A percentile compares a stretch with the other conserved stretches of the same genome.
phyloP scores from a whole-genome alignment of 1,139 yeast genomes.

The Yamadazyma conglobata region DNA sequence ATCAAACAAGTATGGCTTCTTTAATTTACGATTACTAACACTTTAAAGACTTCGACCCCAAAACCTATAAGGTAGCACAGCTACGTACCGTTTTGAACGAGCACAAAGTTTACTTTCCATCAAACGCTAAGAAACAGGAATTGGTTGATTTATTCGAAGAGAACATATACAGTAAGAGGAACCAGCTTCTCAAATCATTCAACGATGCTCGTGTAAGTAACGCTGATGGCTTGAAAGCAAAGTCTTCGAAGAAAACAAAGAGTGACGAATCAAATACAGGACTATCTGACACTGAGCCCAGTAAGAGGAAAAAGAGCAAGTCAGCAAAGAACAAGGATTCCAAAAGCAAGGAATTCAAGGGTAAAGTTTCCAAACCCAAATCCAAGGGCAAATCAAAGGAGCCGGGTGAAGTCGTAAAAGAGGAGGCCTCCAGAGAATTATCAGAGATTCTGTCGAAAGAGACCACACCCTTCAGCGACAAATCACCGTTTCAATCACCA shows the following conservation, averaged over 20 bases:
- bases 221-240: too few species aligned
- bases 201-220: too few species aligned
- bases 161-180: conserved; percentile 44
- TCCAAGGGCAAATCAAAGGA: conserved; percentile 2
- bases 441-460: conserved; percentile 1
- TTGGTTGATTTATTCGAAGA: conserved; percentile 51
- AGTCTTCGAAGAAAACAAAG: too few species aligned
- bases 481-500: conserved; percentile 42
- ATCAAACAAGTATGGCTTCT: too few species aligned
- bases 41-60: conserved; percentile 55
- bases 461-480: conserved; percentile 28
- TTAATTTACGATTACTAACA: too few species aligned
- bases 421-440: not conserved
- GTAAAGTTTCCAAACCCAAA: not conserved
- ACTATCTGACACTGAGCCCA: conserved; percentile 1
- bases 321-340: conserved; percentile 1
- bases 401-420: conserved; percentile 1
- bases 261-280: not conserved
- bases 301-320: conserved; percentile 5
- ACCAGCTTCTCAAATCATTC: too few species aligned
- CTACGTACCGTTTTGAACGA: conserved; percentile 59
- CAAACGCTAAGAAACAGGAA: conserved; percentile 61
- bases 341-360: conserved; percentile 2
- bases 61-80: conserved; percentile 56
- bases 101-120: conserved; percentile 53